These are phyloP conservation scores for Mortierella sp. DNA, from an alignment of 371 early-diverging fungal genomes.

Conservation along the genomic window DNA sequence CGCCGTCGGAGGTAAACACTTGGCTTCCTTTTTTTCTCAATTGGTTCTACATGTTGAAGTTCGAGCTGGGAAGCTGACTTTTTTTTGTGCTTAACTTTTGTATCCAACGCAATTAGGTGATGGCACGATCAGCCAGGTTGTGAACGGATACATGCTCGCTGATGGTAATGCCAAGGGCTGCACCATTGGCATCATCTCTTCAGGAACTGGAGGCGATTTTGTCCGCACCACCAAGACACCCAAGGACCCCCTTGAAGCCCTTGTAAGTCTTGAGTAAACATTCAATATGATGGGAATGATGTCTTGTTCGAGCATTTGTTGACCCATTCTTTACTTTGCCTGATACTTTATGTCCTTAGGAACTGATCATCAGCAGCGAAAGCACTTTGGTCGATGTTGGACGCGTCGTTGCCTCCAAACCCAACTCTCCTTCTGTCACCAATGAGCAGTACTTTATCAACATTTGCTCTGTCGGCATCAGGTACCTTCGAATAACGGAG, in stretches of 20 bases:
- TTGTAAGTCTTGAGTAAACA: slow-evolving; percentile 20
- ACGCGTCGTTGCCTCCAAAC: slow-evolving; percentile 29
- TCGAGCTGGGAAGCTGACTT: not conserved
- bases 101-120: slow-evolving; percentile 25
- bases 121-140: slow-evolving; percentile 58
- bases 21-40: too few species aligned
- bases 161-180: slow-evolving; percentile 33
- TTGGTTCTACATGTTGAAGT: too few species aligned
- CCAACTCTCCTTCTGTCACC: slow-evolving; percentile 19
- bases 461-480: slow-evolving; percentile 52
- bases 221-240: slow-evolving; percentile 42
- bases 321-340: not conserved
- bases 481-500: slow-evolving; percentile 11
- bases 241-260: slow-evolving; percentile 34
- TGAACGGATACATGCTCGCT: slow-evolving; percentile 52
- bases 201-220: slow-evolving; percentile 57
- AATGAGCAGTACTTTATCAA: slow-evolving; percentile 52
- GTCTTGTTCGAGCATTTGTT: not conserved
- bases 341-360: slow-evolving; percentile 15
- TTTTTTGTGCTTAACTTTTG: not conserved
- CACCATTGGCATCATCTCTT: slow-evolving; percentile 49
- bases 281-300: not conserved
- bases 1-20: slow-evolving; percentile 41
- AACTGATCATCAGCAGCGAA: slow-evolving; percentile 30
- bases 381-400: slow-evolving; percentile 38